Base-by-base conservation (phyloP, 495 filamentous ascomycete genomes). In the Pyrenula aspistea region DNA sequence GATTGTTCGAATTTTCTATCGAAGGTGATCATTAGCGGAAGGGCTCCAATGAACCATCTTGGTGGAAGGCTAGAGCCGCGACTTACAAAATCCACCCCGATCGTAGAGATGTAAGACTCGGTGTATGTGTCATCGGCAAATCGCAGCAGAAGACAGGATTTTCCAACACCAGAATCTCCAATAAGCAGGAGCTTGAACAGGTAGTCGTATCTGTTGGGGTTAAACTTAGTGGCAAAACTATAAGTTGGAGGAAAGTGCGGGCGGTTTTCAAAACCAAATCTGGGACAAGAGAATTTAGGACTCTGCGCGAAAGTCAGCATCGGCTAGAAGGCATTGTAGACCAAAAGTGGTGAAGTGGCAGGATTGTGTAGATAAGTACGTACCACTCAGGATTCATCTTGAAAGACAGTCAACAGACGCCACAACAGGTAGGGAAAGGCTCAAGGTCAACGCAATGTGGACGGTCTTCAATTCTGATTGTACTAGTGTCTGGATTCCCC, bases 151-250 rank as follows among this genome's bases (percentile, higher is more conserved):
- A 97, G 73, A 74, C 94, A 97, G 66, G 94, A 97, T 87, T 98
- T 98, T 84, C 93, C 93, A 62, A 97, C 94, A 78, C 93, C 93
- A 66, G 93, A 97, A 71, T 98, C 93, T 74, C 93, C 93, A 82
- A 98, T 98, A 76, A 98, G 89, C 69, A 98, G 91, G 57, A 98
- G 91, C 83, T 98, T 98, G 83, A 98, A 98, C 65, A 98, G 90
- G 71, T 97, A 98, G 70, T 98, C 93, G 84, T 97, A 98, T 95
- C 93, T 96, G 57, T 53, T 57, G 19, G 51, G 24, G 54, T 22
- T 52, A 24, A 24, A 10, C 36, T 55, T 24, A 57, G 64, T 55
- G 31, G 3, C 24, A n/a, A n/a, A n/a, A n/a, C n/a, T 51, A 21
- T 19, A 53, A 8, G 24, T 22, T 53, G 21, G 8, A 49, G 12